These are phyloP conservation scores for Arctium minus DNA, from an alignment of 129 eudicot species.

Conservation along the genomic window DNA sequence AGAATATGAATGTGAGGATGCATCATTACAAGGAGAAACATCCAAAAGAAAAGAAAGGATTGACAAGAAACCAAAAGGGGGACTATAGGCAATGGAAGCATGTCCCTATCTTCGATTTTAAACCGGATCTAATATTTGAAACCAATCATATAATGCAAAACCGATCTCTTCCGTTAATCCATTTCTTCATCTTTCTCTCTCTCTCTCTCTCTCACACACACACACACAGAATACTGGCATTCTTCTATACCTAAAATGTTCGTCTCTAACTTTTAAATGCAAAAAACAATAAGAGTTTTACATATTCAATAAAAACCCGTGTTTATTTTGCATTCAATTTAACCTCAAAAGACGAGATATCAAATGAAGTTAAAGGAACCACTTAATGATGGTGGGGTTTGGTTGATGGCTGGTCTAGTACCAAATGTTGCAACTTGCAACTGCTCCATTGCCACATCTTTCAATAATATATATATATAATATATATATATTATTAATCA, in stretches of 20 bases:
- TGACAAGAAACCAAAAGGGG: neutral
- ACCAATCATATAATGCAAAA: neutral
- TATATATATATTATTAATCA: too few relatives aligned
- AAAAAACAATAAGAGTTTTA: neutral
- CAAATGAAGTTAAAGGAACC: neutral
- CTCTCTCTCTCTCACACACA: neutral
- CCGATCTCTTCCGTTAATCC: neutral
- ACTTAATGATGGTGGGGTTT: constrained; percentile 16
- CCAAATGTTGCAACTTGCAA: constrained; percentile 5
- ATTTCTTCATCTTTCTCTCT: neutral
- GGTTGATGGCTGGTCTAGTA: neutral
- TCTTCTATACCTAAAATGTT: neutral
- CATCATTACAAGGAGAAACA: constrained; percentile 17
- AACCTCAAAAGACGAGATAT: neutral
- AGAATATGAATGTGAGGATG: neutral
- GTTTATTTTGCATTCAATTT: neutral
- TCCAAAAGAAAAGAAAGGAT: neutral
- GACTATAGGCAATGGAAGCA: neutral
- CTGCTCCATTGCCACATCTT: neutral
- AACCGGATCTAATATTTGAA: neutral
- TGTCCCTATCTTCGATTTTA: constrained; percentile 1
- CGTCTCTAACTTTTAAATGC: neutral
- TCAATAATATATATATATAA: neutral
- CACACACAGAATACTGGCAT: neutral
- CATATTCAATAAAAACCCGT: neutral